Evolutionary conservation across 108 stramenopile species (phyloP).

Genomic region (Nannochloropsis granulata): DNA sequence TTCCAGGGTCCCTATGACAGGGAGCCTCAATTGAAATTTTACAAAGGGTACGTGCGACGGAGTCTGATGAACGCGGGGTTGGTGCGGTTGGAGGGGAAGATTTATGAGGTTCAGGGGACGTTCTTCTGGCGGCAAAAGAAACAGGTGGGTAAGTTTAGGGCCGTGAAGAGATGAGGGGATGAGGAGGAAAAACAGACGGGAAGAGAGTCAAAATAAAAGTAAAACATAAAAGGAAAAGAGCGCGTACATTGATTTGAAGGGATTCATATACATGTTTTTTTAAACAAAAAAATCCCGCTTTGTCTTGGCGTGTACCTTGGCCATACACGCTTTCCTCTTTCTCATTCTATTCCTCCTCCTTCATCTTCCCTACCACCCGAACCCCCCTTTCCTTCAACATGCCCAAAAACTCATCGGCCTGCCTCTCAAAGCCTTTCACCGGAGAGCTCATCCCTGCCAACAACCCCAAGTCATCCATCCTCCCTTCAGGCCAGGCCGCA

Average conservation of each 20-base stretch:
- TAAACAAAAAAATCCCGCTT: too few species aligned
- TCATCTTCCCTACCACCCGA: not conserved
- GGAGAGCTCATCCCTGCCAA: conserved; percentile 61
- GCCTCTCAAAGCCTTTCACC: conserved; percentile 67
- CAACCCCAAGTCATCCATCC: conserved; percentile 41
- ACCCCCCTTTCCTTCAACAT: conserved; percentile 43
- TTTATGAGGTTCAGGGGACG: not conserved
- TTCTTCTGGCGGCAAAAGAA: not conserved
- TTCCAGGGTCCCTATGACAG: conserved; percentile 24
- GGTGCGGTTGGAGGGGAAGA: not conserved
- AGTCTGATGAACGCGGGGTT: not conserved
- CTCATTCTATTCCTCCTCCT: not conserved
- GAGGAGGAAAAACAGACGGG: not conserved
- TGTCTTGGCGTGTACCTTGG: too few species aligned
- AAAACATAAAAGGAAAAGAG: too few species aligned
- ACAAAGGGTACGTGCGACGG: conserved; percentile 3
- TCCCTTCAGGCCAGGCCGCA: conserved; percentile 33
- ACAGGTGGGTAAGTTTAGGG: not conserved
- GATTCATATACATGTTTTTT: too few species aligned
- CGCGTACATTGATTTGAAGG: too few species aligned
- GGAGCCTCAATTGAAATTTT: conserved; percentile 17
- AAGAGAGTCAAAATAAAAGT: too few species aligned
- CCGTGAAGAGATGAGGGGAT: not conserved
- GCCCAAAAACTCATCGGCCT: conserved; percentile 40
- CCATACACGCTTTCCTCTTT: too few species aligned